A percentile compares a stretch with the other conserved stretches of the same genome.
Conservation (phyloP, 2,329 filamentous ascomycete genomes). For the Hymenoscyphus salicellus region DNA sequence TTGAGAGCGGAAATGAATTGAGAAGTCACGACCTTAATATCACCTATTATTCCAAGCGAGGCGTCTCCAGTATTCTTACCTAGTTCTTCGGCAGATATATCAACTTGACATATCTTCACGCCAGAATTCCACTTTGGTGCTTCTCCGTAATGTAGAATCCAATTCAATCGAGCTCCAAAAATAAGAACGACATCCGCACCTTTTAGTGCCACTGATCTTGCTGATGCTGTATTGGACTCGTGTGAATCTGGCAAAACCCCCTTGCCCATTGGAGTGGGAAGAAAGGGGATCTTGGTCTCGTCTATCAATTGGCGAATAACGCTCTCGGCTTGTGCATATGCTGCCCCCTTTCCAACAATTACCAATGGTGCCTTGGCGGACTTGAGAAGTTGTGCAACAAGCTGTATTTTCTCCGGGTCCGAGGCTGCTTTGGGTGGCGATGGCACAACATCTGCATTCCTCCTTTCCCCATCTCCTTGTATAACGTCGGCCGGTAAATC, state of each 20-base stretch:
- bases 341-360: constrained; percentile 54
- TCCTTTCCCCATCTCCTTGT: constrained; percentile 39
- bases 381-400: constrained; percentile 45
- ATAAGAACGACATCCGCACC: too few relatives aligned
- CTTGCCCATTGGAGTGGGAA: constrained; percentile 59
- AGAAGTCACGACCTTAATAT: constrained; percentile 47
- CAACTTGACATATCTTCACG: constrained; percentile 53
- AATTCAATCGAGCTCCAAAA: too few relatives aligned
- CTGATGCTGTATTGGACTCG: constrained; percentile 50
- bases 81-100: constrained; percentile 49
- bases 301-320: constrained; percentile 46
- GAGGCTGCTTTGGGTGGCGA: constrained; percentile 44
- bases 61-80: constrained; percentile 48
- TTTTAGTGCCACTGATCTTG: constrained; percentile 40
- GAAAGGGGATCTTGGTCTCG: constrained; percentile 49
- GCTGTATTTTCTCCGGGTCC: constrained; percentile 43
- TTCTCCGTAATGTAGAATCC: constrained; percentile 51
- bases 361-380: constrained; percentile 49
- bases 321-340: constrained; percentile 50
- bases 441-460: constrained; percentile 31
- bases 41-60: constrained; percentile 49
- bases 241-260: constrained; percentile 54
- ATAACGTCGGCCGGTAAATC: constrained; percentile 57
- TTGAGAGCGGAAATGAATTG: constrained; percentile 44
- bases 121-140: constrained; percentile 50